A percentile compares a stretch with the other conserved stretches of the same genome.
Evolutionary conservation across 345 rosid genomes (phyloP).

Genomic region (Odontarrhena argentea): DNA sequence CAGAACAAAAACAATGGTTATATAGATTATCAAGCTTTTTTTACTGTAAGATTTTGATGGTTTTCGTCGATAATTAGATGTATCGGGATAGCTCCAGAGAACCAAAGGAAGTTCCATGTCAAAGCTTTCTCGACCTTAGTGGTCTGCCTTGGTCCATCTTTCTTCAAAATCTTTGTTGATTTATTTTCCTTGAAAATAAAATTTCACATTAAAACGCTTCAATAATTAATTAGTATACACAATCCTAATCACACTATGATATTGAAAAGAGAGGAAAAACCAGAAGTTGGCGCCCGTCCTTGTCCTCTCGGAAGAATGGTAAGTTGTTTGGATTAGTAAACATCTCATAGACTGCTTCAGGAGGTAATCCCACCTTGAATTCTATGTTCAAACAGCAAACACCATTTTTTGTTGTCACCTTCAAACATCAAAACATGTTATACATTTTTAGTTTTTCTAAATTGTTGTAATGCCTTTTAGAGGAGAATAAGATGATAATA

Average conservation of each 20-base stretch:
- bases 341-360: not conserved
- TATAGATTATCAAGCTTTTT: slow-evolving; percentile 27
- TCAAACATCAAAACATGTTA: slow-evolving; percentile 37
- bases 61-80: slow-evolving; percentile 68
- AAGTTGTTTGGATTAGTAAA: not conserved
- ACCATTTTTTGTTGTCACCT: slow-evolving; percentile 61
- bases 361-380: slow-evolving; percentile 3
- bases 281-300: slow-evolving; percentile 1
- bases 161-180: slow-evolving; percentile 57
- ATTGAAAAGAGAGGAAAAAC: not conserved
- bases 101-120: slow-evolving; percentile 73
- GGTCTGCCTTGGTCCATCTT: slow-evolving; percentile 66
- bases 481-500: too few species aligned
- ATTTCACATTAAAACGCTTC: too few species aligned
- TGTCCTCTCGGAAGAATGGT: not conserved
- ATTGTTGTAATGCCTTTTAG: not conserved
- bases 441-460: not conserved
- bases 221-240: not conserved
- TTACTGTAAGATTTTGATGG: slow-evolving; percentile 55
- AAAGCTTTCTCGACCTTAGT: slow-evolving; percentile 71
- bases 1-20: not conserved
- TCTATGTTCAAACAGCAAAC: slow-evolving; percentile 17
- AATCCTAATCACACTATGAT: not conserved
- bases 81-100: slow-evolving; percentile 70
- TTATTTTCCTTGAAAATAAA: slow-evolving; percentile 51